phyloP scores from a whole-genome alignment of 345 rosid genomes.

The Eucalyptus albens region DNA sequence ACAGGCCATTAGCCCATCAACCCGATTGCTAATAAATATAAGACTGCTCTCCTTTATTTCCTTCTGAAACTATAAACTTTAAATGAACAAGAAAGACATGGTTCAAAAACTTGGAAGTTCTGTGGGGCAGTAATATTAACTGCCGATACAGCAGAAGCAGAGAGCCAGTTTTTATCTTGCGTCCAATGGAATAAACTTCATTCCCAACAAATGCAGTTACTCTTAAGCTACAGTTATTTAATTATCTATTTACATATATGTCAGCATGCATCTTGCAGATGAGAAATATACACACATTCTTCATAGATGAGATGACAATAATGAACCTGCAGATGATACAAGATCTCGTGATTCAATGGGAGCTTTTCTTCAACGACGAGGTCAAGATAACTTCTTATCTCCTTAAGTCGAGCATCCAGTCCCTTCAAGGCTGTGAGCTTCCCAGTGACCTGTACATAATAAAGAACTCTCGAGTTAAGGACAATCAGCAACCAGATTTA shows the following conservation, averaged over 20 bases:
- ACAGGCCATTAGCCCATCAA: neutral
- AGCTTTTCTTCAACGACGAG: slow-evolving; percentile 68
- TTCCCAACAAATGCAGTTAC: neutral
- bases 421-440: slow-evolving; percentile 72
- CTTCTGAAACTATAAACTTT: neutral
- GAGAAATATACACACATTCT: neutral
- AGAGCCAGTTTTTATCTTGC: neutral
- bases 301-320: neutral
- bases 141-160: neutral
- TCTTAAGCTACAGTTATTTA: neutral
- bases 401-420: slow-evolving; percentile 67
- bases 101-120: neutral
- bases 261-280: neutral
- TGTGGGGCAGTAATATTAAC: neutral
- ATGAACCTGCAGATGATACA: slow-evolving; percentile 71
- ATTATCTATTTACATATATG: neutral
- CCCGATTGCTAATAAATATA: neutral
- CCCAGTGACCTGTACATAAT: slow-evolving; percentile 38
- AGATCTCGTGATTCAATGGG: slow-evolving; percentile 66
- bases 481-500: neutral
- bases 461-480: neutral
- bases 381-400: slow-evolving; percentile 57
- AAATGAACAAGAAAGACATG: neutral
- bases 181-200: neutral
- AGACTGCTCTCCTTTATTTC: neutral